Conservation (phyloP, 129 eudicot species). For the Daucus carota region DH1_v3.0 NC_030386.2:38347001-38347500, state of each 20-base stretch:
- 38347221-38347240: neutral
- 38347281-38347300: neutral
- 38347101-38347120: neutral
- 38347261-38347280: neutral
- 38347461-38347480: neutral
- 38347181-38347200: neutral
- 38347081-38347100: neutral
- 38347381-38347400: neutral
- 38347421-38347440: neutral
- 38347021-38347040: neutral
- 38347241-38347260: neutral
- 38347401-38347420: neutral
- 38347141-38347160: neutral
- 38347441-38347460: neutral
- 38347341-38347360: neutral
- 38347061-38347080: neutral
- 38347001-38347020: neutral
- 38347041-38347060: neutral
- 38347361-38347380: neutral
- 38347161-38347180: neutral
- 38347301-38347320: neutral
- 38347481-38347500: neutral
- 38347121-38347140: neutral
- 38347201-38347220: neutral
- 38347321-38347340: neutral